These are phyloP conservation scores for Nigrograna mackinnonii DNA, from an alignment of 2,329 filamentous ascomycete genomes.

Conservation along the genomic window DNA sequence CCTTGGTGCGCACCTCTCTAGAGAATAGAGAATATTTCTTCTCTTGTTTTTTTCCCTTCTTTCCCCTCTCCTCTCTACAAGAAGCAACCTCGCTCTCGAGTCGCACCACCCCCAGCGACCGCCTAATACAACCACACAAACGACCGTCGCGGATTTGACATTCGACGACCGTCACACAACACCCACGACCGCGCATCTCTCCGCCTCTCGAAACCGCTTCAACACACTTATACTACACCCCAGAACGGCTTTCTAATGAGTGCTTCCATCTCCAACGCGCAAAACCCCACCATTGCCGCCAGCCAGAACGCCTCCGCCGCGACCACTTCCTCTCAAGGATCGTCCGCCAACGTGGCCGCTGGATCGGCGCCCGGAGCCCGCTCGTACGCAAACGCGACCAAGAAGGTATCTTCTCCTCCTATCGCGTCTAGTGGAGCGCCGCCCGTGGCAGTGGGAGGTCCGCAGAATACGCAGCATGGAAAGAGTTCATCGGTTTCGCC, in stretches of 20 bases:
- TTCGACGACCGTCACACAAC: conserved; percentile 27
- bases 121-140: too few species aligned
- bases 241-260: conserved; percentile 58
- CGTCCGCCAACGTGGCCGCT: conserved; percentile 54
- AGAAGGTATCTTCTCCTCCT: conserved; percentile 54
- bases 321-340: conserved; percentile 53
- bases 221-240: background rate
- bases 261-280: conserved; percentile 60
- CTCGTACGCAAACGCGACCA: conserved; percentile 66
- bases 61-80: conserved; percentile 19
- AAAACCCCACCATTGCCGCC: conserved; percentile 52
- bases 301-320: conserved; percentile 51
- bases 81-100: conserved; percentile 18
- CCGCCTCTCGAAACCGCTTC: conserved; percentile 1
- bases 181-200: conserved; percentile 11
- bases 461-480: conserved; percentile 55
- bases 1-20: background rate
- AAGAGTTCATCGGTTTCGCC: conserved; percentile 61
- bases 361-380: conserved; percentile 60
- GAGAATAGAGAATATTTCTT: too few species aligned
- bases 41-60: conserved; percentile 20
- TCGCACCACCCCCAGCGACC: too few species aligned
- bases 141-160: conserved; percentile 31
- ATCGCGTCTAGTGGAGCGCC: conserved; percentile 56
- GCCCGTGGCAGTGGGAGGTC: conserved; percentile 57